Evolutionary conservation across 768 basidiomycete genomes (phyloP).

Genomic region (Lactarius vividus): DNA sequence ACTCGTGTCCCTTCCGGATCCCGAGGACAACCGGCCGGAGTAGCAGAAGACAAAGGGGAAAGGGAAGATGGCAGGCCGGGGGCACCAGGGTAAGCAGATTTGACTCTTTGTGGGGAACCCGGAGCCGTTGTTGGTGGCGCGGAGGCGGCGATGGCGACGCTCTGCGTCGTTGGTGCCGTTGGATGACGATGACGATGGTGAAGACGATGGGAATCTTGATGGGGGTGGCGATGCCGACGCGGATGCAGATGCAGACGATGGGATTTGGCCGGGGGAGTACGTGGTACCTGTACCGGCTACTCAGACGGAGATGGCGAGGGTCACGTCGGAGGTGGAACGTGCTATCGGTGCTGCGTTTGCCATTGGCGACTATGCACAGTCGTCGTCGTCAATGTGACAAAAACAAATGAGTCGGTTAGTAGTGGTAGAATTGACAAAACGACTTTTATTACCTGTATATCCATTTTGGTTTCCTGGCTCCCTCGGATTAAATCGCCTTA

Average conservation of each 20-base stretch:
- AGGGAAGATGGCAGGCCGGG: too few relatives aligned
- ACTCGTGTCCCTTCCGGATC: constrained; percentile 1
- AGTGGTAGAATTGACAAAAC: too few relatives aligned
- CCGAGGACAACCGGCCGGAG: neutral
- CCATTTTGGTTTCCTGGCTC: too few relatives aligned
- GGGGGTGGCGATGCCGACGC: neutral
- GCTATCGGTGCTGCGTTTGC: constrained; percentile 18
- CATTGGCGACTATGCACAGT: neutral
- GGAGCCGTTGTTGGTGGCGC: neutral
- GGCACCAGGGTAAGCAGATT: neutral
- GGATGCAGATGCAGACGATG: neutral
- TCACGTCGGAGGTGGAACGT: constrained; percentile 13
- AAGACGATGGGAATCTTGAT: neutral
- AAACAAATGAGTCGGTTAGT: too few relatives aligned
- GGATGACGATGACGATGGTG: too few relatives aligned
- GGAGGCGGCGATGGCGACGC: neutral
- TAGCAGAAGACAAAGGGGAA: neutral
- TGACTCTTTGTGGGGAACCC: constrained; percentile 5
- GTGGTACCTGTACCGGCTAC: neutral
- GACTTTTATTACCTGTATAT: too few relatives aligned
- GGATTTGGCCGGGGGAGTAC: constrained; percentile 12
- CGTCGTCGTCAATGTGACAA: too few relatives aligned
- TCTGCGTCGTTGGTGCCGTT: too few relatives aligned
- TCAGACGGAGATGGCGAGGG: neutral
- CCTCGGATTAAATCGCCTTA: too few relatives aligned